Conservation (phyloP, 768 basidiomycete genomes). For the Flagelloscypha sp. region DNA sequence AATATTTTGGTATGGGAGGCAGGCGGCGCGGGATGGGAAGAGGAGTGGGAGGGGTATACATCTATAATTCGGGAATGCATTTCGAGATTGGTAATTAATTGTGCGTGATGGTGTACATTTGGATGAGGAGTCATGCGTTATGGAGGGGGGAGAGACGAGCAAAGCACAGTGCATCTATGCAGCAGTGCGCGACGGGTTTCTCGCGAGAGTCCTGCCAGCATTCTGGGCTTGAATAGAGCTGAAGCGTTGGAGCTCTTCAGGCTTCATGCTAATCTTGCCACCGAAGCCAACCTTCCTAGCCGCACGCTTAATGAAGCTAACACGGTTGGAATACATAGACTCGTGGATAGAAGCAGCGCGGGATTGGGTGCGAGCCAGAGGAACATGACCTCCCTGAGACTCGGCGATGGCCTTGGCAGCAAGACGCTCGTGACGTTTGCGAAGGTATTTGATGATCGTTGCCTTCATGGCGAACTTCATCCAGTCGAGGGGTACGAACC, state of each 20-base stretch:
- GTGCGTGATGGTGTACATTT: too few species aligned
- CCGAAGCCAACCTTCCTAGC: constrained; percentile 86
- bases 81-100: too few species aligned
- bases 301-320: constrained; percentile 85
- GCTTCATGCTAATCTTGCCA: constrained; percentile 69
- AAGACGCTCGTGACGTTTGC: constrained; percentile 47
- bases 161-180: too few species aligned
- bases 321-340: constrained; percentile 91
- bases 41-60: too few species aligned
- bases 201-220: constrained; percentile 68
- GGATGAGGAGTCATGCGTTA: too few species aligned
- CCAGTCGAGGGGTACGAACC: constrained; percentile 93
- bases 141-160: too few species aligned
- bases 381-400: constrained; percentile 45
- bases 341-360: constrained; percentile 87
- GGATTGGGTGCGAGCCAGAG: constrained; percentile 80
- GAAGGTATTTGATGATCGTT: constrained; percentile 80
- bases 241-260: constrained; percentile 81
- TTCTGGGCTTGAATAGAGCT: constrained; percentile 77
- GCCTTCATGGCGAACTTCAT: constrained; percentile 97
- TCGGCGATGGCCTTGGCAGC: constrained; percentile 30
- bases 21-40: too few species aligned
- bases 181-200: constrained; percentile 63
- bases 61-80: too few species aligned
- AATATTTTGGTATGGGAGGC: too few species aligned